These are phyloP conservation scores for Eucalyptus tenuipes DNA, from an alignment of 345 rosid genomes.

Conservation along the genomic window DNA sequence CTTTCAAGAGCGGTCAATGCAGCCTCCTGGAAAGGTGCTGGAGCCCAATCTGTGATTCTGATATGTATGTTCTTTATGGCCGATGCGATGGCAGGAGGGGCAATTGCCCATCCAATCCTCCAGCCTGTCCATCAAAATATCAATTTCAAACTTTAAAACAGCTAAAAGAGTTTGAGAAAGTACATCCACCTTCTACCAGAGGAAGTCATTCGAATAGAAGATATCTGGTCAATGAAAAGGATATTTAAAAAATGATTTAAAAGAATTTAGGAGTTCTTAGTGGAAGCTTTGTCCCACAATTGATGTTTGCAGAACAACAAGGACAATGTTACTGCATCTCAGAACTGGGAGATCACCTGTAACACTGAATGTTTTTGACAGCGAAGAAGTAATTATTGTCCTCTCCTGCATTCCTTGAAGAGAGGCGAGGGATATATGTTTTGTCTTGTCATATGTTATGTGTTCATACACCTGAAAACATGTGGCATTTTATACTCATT, in stretches of 20 bases:
- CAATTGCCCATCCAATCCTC: constrained; percentile 72
- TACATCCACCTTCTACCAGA: background rate
- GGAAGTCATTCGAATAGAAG: background rate
- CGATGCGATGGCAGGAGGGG: constrained; percentile 34
- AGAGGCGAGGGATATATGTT: constrained; percentile 40
- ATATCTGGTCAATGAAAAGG: background rate
- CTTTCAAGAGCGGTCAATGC: constrained; percentile 33
- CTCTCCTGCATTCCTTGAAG: constrained; percentile 56
- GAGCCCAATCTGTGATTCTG: constrained; percentile 48
- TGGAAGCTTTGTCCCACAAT: background rate
- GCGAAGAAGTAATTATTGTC: constrained; percentile 50
- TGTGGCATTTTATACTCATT: background rate
- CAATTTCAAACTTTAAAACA: background rate
- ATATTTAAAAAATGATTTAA: background rate
- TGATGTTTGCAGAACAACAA: background rate
- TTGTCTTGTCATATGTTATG: constrained; percentile 27
- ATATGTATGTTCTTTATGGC: constrained; percentile 46
- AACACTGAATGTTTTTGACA: constrained; percentile 50
- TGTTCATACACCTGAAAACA: constrained; percentile 33
- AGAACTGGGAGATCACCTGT: constrained; percentile 22
- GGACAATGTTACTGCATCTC: background rate
- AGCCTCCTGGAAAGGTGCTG: constrained; percentile 70
- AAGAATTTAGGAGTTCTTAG: background rate
- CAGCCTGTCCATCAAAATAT: constrained; percentile 25
- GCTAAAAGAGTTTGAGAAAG: background rate